A percentile compares a stretch with the other conserved stretches of the same genome.
These are phyloP conservation scores for Anisogramma anomala DNA, from an alignment of 2,329 filamentous ascomycete species.

Conservation along the genomic window DNA sequence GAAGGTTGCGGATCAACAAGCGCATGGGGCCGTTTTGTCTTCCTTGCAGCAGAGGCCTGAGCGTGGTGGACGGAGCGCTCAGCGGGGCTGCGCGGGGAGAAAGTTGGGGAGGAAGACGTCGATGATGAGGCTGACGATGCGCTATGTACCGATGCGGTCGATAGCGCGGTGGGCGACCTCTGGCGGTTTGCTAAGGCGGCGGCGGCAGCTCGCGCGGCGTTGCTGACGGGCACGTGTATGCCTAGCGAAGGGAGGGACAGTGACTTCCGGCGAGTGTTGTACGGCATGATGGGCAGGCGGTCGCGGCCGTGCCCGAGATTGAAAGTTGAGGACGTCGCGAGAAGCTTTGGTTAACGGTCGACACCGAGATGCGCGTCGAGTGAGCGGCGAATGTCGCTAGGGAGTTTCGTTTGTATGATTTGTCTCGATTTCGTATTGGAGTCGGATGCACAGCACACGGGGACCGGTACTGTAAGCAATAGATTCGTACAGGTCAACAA, in stretches of 20 bases:
- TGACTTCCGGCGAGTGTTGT: constrained; percentile 95
- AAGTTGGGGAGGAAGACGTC: constrained; percentile 20
- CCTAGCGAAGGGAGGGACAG: constrained; percentile 85
- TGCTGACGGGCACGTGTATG: constrained; percentile 67
- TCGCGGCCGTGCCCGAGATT: too few species aligned
- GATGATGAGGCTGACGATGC: constrained; percentile 17
- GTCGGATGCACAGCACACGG: too few species aligned
- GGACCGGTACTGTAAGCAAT: too few species aligned
- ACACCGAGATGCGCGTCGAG: too few species aligned
- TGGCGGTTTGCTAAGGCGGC: constrained; percentile 35
- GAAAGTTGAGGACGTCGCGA: too few species aligned
- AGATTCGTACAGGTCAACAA: too few species aligned
- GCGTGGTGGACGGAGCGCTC: constrained; percentile 9
- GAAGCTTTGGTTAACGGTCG: too few species aligned
- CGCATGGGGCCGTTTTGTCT: constrained; percentile 67
- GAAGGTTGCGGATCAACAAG: constrained; percentile 23
- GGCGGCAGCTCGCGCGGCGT: constrained; percentile 46
- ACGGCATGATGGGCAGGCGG: constrained; percentile 55
- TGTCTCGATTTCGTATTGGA: too few species aligned
- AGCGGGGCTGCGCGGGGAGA: constrained; percentile 15
- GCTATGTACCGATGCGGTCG: constrained; percentile 19
- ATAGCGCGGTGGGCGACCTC: constrained; percentile 20
- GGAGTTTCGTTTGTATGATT: too few species aligned
- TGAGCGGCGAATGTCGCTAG: too few species aligned
- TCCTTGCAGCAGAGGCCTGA: constrained; percentile 39